phyloP scores from a whole-genome alignment of 306 rosid genomes.

The Trifolium dubium region DNA sequence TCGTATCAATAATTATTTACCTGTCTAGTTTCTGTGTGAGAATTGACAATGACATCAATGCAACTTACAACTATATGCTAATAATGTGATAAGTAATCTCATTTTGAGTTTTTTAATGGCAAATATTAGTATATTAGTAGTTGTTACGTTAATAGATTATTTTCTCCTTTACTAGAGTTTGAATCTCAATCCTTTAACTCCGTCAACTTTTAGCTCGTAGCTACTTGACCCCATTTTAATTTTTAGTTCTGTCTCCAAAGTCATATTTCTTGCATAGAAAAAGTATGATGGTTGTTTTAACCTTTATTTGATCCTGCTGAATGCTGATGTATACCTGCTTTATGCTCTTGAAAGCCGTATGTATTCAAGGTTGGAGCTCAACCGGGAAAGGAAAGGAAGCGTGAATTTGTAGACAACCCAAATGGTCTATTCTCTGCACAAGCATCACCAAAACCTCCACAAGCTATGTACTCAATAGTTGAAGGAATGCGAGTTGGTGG shows the following conservation, averaged over 20 bases:
- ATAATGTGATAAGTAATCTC: not conserved
- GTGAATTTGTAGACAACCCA: slow-evolving; percentile 87
- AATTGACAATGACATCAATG: not conserved
- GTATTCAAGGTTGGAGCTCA: slow-evolving; percentile 87
- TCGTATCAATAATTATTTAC: slow-evolving; percentile 43
- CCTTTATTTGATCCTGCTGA: slow-evolving; percentile 24
- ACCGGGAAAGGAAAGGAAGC: slow-evolving; percentile 93
- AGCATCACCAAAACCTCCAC: slow-evolving; percentile 96
- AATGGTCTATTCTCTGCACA: slow-evolving; percentile 96
- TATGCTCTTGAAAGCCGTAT: slow-evolving; percentile 68
- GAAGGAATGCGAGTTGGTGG: slow-evolving; percentile 96
- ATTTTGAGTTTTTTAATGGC: not conserved
- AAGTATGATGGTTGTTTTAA: slow-evolving; percentile 13
- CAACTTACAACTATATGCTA: not conserved
- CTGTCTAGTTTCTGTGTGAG: not conserved
- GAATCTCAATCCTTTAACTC: not conserved
- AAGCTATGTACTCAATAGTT: slow-evolving; percentile 73
- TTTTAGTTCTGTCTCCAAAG: not conserved
- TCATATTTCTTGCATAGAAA: slow-evolving; percentile 20
- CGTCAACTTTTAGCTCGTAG: no score
- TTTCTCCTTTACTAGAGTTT: not conserved
- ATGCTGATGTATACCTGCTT: slow-evolving; percentile 38
- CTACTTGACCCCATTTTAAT: not conserved
- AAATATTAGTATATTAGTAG: not conserved
- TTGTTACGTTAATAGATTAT: not conserved